Conservation (phyloP, 164 flowering plant species). For the Berberis thunbergii region DNA sequence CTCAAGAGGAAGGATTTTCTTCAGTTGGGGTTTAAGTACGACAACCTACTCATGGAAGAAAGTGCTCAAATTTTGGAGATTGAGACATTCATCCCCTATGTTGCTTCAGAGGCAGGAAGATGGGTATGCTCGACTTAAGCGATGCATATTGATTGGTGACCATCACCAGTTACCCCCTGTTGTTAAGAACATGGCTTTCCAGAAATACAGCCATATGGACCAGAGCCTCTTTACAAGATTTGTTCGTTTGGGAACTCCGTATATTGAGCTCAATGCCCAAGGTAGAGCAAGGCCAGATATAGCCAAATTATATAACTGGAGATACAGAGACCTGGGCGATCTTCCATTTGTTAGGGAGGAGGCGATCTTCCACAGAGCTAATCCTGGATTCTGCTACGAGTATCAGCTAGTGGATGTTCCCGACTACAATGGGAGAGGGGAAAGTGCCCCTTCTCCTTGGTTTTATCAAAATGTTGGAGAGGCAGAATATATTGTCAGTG, state of each 20-base stretch:
- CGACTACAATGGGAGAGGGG: conserved; percentile 87
- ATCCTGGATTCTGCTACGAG: conserved; percentile 87
- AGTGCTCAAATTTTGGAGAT: conserved; percentile 98
- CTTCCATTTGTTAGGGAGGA: conserved; percentile 70
- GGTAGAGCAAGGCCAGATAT: conserved; percentile 97
- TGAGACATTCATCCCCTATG: conserved; percentile 97
- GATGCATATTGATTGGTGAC: conserved; percentile 98
- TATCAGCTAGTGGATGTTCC: conserved; percentile 94
- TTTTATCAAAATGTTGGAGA: conserved; percentile 98
- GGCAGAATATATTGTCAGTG: conserved; percentile 93
- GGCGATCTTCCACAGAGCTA: conserved; percentile 65
- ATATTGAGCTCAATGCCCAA: conserved; percentile 97
- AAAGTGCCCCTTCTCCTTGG: conserved; percentile 97
- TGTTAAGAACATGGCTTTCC: conserved; percentile 99
- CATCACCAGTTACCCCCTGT: conserved; percentile 99
- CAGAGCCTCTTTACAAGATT: conserved; percentile 95
- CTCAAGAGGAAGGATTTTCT: conserved; percentile 95
- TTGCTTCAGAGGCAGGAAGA: conserved; percentile 96
- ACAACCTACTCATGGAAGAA: conserved; percentile 97
- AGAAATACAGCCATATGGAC: conserved; percentile 99
- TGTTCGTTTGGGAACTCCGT: conserved; percentile 93
- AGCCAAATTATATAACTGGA: conserved; percentile 92
- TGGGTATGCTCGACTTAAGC: conserved; percentile 92
- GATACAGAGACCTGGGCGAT: conserved; percentile 90
- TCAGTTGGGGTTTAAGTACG: conserved; percentile 87